A percentile compares a stretch with the other conserved stretches of the same genome.
Conservation (phyloP, 169 alveolate species). For the Cyclospora cayetanensis region DNA sequence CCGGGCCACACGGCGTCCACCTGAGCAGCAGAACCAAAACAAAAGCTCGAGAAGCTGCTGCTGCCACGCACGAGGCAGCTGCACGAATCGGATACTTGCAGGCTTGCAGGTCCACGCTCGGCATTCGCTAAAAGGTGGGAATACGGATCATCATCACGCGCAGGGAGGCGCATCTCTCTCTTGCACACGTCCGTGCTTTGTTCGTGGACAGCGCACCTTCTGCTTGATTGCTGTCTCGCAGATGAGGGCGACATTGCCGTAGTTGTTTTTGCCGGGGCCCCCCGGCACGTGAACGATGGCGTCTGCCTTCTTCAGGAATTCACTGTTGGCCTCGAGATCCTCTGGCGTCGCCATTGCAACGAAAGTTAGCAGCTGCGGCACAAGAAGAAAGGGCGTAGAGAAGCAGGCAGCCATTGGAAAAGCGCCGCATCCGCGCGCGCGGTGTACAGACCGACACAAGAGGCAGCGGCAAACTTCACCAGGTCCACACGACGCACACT, state of each 20-base stretch:
- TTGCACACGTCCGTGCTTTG: no score
- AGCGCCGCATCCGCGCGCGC: not conserved
- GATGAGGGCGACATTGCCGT: slow-evolving; percentile 84
- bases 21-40: not conserved
- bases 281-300: slow-evolving; percentile 81
- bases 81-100: no score
- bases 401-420: not conserved
- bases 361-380: slow-evolving; percentile 77
- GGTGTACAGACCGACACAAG: not conserved
- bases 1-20: slow-evolving; percentile 97
- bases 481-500: slow-evolving; percentile 43
- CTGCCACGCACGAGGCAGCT: no score
- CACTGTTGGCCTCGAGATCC: slow-evolving; percentile 82
- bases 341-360: slow-evolving; percentile 86
- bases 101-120: no score
- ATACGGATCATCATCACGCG: no score
- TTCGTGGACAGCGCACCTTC: slow-evolving; percentile 26
- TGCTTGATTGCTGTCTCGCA: slow-evolving; percentile 75
- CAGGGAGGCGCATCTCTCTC: no score
- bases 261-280: slow-evolving; percentile 83
- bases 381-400: not conserved
- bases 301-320: slow-evolving; percentile 81
- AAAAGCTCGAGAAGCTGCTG: no score
- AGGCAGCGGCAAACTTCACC: not conserved
- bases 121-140: no score